Evolutionary conservation across 2,329 filamentous ascomycete genomes (phyloP), one percentile per base, ranked within the genome.

Genomic region (Botrytis medusae): DNA sequence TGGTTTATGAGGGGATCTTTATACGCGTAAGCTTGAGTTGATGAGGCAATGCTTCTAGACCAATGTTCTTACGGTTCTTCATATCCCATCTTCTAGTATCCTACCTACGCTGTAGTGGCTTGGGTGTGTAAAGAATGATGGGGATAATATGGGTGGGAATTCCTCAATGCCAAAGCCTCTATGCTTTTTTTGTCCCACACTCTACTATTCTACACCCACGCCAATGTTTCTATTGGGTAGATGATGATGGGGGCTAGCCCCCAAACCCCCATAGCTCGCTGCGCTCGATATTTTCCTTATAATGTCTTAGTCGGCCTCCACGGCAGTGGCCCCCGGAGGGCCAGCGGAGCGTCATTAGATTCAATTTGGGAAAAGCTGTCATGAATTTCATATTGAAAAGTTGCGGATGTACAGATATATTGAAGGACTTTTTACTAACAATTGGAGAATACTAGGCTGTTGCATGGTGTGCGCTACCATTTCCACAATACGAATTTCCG

Each of bases 401-500:
- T 42, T 32, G n/a, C 48, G 18, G 37, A 57, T 42, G 2, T 25
- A 32, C 16, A 42, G 40, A 57, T 22, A 25, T 16, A 42, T 25
- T 25, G 7, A 37, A 32, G 10, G 42, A 5, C 29, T 10, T 51
- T 51, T 16, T 6, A 40, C 70, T 72, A 18, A 72, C 25, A 20
- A 32, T 22, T 67, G 20, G 34, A 32, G 16, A 25, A 44, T 37
- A 59, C 74, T 62, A 90, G 88, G 87, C 88, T 46, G 86, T 91
- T 69, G 84, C 84, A 20, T 92, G 90, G 90, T 91, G 89, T 78
- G 87, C 90, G 5, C 78, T 92, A 64, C 90, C 90, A 0, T 89
- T 92, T 75, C 90, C 90, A 32, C 87, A 90, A 77, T 91, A 91
- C 78, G 83, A 86, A 2, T 80, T 91, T 29, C 83, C 83, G 1